Evolutionary conservation across 2,329 filamentous ascomycete genomes (phyloP).

Genomic region (Colletotrichum sp.): DNA sequence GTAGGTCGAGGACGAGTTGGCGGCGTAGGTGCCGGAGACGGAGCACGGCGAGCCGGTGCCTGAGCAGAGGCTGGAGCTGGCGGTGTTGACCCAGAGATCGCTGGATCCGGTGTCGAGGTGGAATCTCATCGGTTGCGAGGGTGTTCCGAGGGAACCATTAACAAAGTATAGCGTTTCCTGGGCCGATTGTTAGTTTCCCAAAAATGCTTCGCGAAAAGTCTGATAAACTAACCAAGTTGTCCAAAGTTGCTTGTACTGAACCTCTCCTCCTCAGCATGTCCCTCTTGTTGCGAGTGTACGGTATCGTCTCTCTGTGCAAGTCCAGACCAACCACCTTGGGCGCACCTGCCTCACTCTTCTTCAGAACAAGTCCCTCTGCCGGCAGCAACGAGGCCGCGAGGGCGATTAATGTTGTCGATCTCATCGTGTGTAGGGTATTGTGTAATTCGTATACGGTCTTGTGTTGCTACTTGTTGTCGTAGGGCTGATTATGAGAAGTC

Average conservation of each 20-base stretch:
- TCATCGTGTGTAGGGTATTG: conserved; percentile 36
- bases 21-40: conserved; percentile 69
- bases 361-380: conserved; percentile 31
- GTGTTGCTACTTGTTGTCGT: background rate
- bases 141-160: conserved; percentile 68
- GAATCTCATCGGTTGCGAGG: conserved; percentile 59
- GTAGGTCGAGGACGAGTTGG: conserved; percentile 79
- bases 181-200: conserved; percentile 3
- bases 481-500: background rate
- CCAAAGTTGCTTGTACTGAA: conserved; percentile 50
- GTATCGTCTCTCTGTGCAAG: conserved; percentile 41
- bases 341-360: conserved; percentile 31
- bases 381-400: conserved; percentile 32
- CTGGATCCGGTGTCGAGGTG: conserved; percentile 74
- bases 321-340: conserved; percentile 51
- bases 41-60: conserved; percentile 56
- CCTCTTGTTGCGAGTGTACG: conserved; percentile 16
- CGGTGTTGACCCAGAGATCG: conserved; percentile 74
- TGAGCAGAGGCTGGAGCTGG: conserved; percentile 64
- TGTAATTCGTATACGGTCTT: background rate
- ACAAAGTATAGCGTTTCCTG: conserved; percentile 69
- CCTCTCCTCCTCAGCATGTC: conserved; percentile 41
- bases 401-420: conserved; percentile 31
- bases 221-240: conserved; percentile 57
- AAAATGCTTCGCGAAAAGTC: background rate